These are phyloP conservation scores for Aquilaria malaccensis DNA, from an alignment of 345 rosid genomes.

Conservation along the genomic window DNA sequence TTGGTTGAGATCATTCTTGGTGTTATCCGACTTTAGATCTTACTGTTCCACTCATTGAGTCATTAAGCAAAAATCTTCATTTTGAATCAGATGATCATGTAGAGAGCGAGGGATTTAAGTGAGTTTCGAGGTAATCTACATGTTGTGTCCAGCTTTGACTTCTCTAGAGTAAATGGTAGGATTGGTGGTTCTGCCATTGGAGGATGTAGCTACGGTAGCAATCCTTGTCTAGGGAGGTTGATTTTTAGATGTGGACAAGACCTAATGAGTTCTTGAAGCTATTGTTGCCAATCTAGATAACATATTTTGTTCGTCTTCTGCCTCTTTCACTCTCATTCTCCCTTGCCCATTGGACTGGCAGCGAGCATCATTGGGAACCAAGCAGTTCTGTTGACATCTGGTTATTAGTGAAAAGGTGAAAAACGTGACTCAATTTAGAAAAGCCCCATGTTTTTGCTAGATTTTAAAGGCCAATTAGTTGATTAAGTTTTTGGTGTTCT, in stretches of 20 bases:
- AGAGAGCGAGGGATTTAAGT: slow-evolving; percentile 18
- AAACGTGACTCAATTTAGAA: too few relatives aligned
- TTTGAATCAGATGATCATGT: not conserved
- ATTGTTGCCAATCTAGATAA: slow-evolving; percentile 33
- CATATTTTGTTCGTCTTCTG: slow-evolving; percentile 12
- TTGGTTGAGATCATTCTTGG: slow-evolving; percentile 16
- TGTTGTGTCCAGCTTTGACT: slow-evolving; percentile 28
- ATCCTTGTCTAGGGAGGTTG: slow-evolving; percentile 14
- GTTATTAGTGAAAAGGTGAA: too few relatives aligned
- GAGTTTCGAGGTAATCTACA: slow-evolving; percentile 30
- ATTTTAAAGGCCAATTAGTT: too few relatives aligned
- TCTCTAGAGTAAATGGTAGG: slow-evolving; percentile 36
- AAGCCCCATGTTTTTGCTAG: too few relatives aligned
- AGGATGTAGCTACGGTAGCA: slow-evolving; percentile 18
- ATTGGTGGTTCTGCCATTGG: slow-evolving; percentile 38
- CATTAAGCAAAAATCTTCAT: slow-evolving; percentile 19
- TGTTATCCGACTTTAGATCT: slow-evolving; percentile 27
- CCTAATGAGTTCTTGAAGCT: slow-evolving; percentile 17
- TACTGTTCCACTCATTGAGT: slow-evolving; percentile 21
- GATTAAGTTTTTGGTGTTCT: too few relatives aligned
- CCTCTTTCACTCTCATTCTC: too few relatives aligned
- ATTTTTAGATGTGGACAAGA: slow-evolving; percentile 1
- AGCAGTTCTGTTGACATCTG: too few relatives aligned
- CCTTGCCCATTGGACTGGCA: too few relatives aligned
- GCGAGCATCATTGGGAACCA: too few relatives aligned